phyloP scores from a whole-genome alignment of 371 early-diverging fungal genomes.

The Mortierella sp. region DNA sequence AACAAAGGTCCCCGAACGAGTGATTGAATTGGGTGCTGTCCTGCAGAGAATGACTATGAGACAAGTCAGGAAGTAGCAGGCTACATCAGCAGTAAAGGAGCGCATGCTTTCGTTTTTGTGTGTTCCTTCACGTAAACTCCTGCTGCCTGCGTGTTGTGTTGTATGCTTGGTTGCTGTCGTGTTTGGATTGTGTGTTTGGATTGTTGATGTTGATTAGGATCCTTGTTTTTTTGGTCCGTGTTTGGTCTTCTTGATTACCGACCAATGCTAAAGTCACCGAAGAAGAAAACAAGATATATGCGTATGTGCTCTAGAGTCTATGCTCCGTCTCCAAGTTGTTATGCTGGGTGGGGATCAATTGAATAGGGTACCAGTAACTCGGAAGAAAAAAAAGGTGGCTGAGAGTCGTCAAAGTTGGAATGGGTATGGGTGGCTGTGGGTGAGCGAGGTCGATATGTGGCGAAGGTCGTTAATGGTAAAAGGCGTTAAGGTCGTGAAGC shows the following conservation, averaged over 20 bases:
- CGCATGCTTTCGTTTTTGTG: conserved; percentile 8
- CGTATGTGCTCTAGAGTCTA: not conserved
- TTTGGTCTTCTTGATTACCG: not conserved
- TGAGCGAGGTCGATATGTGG: too few species aligned
- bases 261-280: not conserved
- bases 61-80: conserved; percentile 17
- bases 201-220: not conserved
- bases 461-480: not conserved
- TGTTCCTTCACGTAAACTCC: not conserved
- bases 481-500: not conserved
- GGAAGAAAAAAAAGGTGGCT: not conserved
- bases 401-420: not conserved
- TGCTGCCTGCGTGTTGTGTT: not conserved
- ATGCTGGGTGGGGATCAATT: too few species aligned
- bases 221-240: not conserved
- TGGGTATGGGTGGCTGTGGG: not conserved
- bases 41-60: conserved; percentile 27
- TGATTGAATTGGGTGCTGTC: conserved; percentile 1
- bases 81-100: conserved; percentile 16
- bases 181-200: not conserved
- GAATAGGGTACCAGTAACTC: too few species aligned
- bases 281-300: not conserved
- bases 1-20: not conserved
- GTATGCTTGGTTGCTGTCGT: not conserved
- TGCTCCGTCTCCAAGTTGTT: not conserved